Evolutionary conservation across 768 basidiomycete genomes (phyloP), one percentile per base, ranked within the genome.

Genomic region (Serpula lacrymans): DNA sequence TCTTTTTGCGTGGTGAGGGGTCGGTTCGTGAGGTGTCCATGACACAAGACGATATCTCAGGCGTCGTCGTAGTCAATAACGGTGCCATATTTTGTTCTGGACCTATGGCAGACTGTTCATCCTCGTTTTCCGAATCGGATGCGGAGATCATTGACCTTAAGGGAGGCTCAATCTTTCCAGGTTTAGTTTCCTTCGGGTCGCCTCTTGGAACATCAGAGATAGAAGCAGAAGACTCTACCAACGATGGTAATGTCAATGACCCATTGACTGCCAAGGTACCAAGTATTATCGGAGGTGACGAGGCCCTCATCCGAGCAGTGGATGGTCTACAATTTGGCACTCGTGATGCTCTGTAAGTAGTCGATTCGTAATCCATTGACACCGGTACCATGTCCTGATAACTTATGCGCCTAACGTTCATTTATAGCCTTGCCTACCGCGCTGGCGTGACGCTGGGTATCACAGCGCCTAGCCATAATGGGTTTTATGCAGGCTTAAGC

Each of bases 201-300:
- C 71, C 74, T n/a, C 59, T 92, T 9, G 88, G 87, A 1, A 53
- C 87, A 41, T 69, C 77, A 44, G 77, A 84, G 47, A 88, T 92
- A 17, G 52, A 67, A 22, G 58, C 67, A 34, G 89, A 90, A 58
- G 58, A 68, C 11, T 78, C 78, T 2, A 89, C 87, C 0, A 74
- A 68, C 33, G 84, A 90, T 57, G 88, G 87, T 1, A 41, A 55
- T 12, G 64, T 76, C 8, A 71, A 67, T 39, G 83, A 84, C 42
- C 71, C 81, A 22, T 52, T 80, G 24, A 46, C 42, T 23, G 55
- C 54, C 27, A 46, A 52, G 20, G 55, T 76, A 39, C 78, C 80
- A 2, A 53, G 52, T 13, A 59, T 82, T 28, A 31, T 79, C 5
- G 65, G 57, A 0, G 79, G 75, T 4, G 58, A 67, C 17, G 50